Conservation (phyloP, 441 rosid genomes). For the Euphorbia schlechtendalii region DNA sequence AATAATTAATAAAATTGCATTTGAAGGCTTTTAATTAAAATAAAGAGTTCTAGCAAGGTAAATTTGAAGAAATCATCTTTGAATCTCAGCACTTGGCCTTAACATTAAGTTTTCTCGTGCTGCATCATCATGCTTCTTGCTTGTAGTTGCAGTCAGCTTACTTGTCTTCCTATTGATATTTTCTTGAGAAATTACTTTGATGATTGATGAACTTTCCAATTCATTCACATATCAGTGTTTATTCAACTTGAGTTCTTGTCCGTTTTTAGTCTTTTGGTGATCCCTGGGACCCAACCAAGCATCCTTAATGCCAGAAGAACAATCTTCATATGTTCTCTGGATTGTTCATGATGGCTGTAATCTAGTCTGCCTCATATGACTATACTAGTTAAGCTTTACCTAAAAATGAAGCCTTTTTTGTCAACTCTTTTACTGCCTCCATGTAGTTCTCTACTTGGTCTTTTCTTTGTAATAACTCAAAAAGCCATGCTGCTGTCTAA, state of each 20-base stretch:
- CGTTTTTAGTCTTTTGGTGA: too few species aligned
- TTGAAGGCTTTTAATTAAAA: not conserved
- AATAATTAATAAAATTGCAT: not conserved
- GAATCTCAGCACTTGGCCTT: not conserved
- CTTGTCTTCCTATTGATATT: not conserved
- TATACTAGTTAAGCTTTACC: not conserved
- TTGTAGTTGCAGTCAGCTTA: not conserved
- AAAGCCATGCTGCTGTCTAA: not conserved
- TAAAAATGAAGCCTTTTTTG: not conserved
- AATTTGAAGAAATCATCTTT: not conserved
- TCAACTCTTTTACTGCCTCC: not conserved
- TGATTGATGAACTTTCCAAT: not conserved
- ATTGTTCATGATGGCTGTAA: not conserved
- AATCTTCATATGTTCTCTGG: not conserved
- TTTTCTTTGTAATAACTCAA: not conserved
- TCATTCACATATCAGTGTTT: not conserved
- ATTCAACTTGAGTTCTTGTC: not conserved
- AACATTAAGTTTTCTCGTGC: not conserved
- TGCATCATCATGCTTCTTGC: not conserved
- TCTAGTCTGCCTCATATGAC: not conserved
- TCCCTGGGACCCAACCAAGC: too few species aligned
- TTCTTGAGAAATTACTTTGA: not conserved
- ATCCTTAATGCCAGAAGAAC: not conserved
- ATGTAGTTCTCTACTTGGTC: not conserved
- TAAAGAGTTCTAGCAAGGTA: not conserved